Base-by-base conservation (phyloP, 139 green algal genomes). In the Chlamydomonas sp. region DNA sequence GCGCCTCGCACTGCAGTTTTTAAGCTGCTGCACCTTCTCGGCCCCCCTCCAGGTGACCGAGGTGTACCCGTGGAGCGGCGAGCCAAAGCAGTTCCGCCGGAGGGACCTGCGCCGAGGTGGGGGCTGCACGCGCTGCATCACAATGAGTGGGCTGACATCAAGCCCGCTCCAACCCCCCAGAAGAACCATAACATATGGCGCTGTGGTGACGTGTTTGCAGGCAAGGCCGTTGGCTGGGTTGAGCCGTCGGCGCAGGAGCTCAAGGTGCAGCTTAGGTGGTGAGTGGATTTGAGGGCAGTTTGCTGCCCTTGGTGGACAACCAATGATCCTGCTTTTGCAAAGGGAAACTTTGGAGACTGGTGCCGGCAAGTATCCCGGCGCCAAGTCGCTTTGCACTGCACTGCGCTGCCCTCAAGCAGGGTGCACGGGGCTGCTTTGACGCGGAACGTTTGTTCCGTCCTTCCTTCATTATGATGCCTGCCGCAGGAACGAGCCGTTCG, bases 41-140 rank as follows among this genome's bases (percentile, higher is more conserved):
- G 7, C 73, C n/a, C 73, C 73, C 7, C 73, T 58, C 59, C 83
- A 88, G 83, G 83, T 88, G 20, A 76, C 67, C 63, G 83, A 88
- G 63, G 63, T 81, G 7, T 88, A 88, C 15, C 73, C 73, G 6
- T 12, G 76, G 15, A 77, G 17, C 57, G 83, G 83, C n/a, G 83
- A 88, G 62, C 16, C n/a, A 63, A 71, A 49, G 1, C 73, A 76
- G 14, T 82, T 59, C 75, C 57, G 57, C 17, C 74, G 83, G 62
- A 17, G 83, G n/a, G 83, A 88, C 62, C 73, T 88, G 73, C 62
- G 83, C 58, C 31, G 83, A 67, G 83, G 83, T 88, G 74, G 1
- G 83, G 5, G 14, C 7, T 6, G 3, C 20, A 20, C 20, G 10
- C 67, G 8, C 20, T 31, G 10, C 8, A 20, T 18, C 67, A 73